Evolutionary conservation across 805 yeast species (phyloP), one percentile per base, ranked within the genome.

Genomic region (Ogataea degrootiae): DNA sequence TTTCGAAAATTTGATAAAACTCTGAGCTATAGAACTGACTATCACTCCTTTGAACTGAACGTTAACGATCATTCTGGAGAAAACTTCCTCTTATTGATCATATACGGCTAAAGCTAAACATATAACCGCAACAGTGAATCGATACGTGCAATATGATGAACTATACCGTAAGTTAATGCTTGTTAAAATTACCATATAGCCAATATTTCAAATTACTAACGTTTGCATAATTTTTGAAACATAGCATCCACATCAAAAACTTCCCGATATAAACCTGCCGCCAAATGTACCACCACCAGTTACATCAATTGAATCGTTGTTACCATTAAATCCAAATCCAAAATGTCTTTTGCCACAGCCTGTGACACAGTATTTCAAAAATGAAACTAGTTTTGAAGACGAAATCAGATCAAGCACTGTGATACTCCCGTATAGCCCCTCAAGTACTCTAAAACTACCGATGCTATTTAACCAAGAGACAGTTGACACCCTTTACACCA

Each of bases 271-370:
- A 17, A 43, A 31, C 23, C 47, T 52, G 7, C 55, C 50, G 8
- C 52, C 55, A 12, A 45, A 52, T 38, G 55, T 52, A 15, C 55
- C 55, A 6, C 47, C 48, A 3, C 55, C 55, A 9, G 41, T 52
- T 6, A 26, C 46, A 7, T 45, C 52, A 12, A 43, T 54, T 21
- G 44, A 51, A 34, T 33, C 49, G 31, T 33, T 43, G 6, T 33
- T 47, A 33, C 37, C 40, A 6, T 40, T 41, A 9, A 46, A 45
- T 9, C 42, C 45, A 17, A 45, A 54, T 23, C 50, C 58, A 17
- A 48, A 47, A 16, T 37, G 43, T 19, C 34, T 54, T 34, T 40
- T 54, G 16, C 58, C 58, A 7, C 54, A 52, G 16, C 58, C 58
- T 15, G 42, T 52, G 15, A 39, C 50, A 14, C 51, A 50, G 23